phyloP scores from a whole-genome alignment of 2,329 filamentous ascomycete genomes.

The Ceratocystis cacaofunesta region DNA sequence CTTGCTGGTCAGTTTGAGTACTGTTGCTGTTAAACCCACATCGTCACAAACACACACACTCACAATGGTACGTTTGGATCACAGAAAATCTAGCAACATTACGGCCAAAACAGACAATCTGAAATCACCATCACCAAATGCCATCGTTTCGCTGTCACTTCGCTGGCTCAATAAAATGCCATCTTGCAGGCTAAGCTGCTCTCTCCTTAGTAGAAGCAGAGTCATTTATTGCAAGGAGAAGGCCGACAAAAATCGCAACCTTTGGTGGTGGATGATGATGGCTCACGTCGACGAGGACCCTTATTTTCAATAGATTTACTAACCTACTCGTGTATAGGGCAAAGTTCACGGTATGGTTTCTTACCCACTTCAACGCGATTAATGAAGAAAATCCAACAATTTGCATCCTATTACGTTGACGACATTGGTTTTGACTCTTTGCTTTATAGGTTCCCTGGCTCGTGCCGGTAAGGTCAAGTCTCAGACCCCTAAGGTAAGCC shows the following conservation, averaged over 20 bases:
- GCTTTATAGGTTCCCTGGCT: conserved; percentile 39
- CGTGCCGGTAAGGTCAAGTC: conserved; percentile 95
- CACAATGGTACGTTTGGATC: conserved; percentile 13
- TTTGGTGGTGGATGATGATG: background rate
- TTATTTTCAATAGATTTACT: background rate
- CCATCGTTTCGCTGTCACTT: background rate
- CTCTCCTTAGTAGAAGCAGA: background rate
- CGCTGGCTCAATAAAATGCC: background rate
- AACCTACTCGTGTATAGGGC: conserved; percentile 13
- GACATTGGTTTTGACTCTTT: conserved; percentile 6
- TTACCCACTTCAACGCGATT: background rate
- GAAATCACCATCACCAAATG: background rate
- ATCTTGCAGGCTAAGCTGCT: background rate
- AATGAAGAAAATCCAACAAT: background rate
- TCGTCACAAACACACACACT: conserved; percentile 14
- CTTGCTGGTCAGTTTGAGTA: conserved; percentile 11
- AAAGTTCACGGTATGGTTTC: conserved; percentile 19
- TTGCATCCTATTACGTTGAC: background rate
- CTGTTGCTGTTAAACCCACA: conserved; percentile 15
- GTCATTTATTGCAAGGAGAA: background rate
- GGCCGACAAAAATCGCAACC: background rate
- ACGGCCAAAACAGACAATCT: background rate
- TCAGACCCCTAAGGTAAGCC: conserved; percentile 75
- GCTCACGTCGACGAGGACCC: no score
- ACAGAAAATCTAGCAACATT: background rate